Percentiles rank a stretch among this genome's conserved stretches.
Conservation (phyloP, 2,329 filamentous ascomycete species). For the Mycosphaerella arachidis region DNA sequence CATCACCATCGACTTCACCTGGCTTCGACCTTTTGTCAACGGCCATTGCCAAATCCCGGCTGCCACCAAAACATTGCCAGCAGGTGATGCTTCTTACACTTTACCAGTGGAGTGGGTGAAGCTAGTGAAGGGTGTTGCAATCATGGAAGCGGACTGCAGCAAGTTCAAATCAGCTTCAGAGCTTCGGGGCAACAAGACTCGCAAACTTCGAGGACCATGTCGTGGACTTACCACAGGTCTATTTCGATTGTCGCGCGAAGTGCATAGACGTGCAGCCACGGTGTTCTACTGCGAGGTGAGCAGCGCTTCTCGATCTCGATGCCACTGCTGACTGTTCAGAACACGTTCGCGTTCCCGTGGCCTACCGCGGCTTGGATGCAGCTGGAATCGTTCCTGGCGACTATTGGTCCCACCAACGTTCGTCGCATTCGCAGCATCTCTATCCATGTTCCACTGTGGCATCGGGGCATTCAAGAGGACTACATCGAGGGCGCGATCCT, state of each 20-base stretch:
- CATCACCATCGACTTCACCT: conserved; percentile 20
- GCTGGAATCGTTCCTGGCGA: conserved; percentile 19
- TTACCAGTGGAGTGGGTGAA: conserved; percentile 10
- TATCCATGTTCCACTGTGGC: conserved; percentile 18
- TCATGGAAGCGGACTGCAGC: conserved; percentile 17
- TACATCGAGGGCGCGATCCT: conserved; percentile 21
- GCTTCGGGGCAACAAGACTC: conserved; percentile 16
- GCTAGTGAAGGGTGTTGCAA: conserved; percentile 6
- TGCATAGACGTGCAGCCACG: conserved; percentile 12
- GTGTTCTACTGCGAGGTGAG: conserved; percentile 12
- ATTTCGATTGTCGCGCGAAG: conserved; percentile 9
- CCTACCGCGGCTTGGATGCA: conserved; percentile 19
- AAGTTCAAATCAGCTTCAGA: conserved; percentile 18
- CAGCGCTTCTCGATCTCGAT: neutral
- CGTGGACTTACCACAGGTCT: conserved; percentile 14
- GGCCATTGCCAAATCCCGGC: conserved; percentile 17
- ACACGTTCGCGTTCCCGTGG: conserved; percentile 20
- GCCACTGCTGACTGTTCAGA: conserved; percentile 1
- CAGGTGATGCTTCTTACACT: conserved; percentile 5
- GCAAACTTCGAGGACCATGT: conserved; percentile 11
- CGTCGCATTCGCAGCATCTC: conserved; percentile 9
- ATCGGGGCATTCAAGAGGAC: conserved; percentile 14
- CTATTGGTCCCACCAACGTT: conserved; percentile 14
- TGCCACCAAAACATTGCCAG: conserved; percentile 4
- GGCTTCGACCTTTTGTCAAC: conserved; percentile 19